Percentiles rank a stretch among this genome's conserved stretches.
Conservation (phyloP, 176 grass and related monocot species). For the Oryza officinalis region DNA sequence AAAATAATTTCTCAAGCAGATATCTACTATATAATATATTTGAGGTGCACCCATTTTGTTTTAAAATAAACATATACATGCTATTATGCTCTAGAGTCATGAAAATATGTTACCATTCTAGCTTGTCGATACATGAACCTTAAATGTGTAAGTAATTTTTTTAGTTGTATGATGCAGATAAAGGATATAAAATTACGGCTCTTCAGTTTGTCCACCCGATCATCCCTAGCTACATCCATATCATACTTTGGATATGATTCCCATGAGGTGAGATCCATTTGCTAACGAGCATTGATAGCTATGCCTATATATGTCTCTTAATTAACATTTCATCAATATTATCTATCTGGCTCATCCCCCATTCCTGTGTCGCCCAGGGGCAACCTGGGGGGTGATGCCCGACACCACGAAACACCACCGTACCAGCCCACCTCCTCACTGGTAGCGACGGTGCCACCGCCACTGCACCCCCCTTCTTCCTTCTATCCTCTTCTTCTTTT, state of each 20-base stretch:
- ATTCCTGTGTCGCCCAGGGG: too few relatives aligned
- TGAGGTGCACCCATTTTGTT: background rate
- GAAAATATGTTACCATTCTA: background rate
- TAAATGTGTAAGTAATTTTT: background rate
- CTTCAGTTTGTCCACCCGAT: background rate
- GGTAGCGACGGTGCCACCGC: accelerated
- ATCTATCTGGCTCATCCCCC: background rate
- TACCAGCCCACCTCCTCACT: too few relatives aligned
- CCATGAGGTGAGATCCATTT: background rate
- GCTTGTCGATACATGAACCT: background rate
- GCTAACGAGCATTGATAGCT: background rate
- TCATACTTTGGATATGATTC: background rate
- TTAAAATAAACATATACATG: background rate
- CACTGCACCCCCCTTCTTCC: too few relatives aligned
- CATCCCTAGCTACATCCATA: too few relatives aligned
- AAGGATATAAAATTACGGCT: accelerated
- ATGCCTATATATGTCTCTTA: background rate
- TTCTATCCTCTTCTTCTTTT: too few relatives aligned
- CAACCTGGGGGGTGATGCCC: too few relatives aligned
- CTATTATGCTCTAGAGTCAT: background rate
- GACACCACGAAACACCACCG: too few relatives aligned
- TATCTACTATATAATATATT: too few relatives aligned
- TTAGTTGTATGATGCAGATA: background rate
- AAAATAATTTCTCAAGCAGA: background rate
- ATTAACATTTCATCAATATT: background rate